A percentile compares a stretch with the other conserved stretches of the same genome.
Evolutionary conservation across 1,139 yeast genomes (phyloP).

Genomic region (Geotrichum candidum): DNA sequence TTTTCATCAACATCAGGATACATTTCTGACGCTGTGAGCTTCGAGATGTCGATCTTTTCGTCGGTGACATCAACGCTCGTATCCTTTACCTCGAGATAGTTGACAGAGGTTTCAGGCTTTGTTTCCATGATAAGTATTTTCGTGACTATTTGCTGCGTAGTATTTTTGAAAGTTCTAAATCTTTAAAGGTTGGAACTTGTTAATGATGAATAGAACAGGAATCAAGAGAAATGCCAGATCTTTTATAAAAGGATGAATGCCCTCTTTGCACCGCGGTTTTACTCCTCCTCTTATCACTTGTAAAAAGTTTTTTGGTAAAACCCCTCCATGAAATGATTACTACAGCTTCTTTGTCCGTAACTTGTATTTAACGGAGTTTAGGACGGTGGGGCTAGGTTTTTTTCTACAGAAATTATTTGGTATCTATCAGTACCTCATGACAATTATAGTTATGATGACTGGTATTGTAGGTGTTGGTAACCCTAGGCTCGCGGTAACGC

Average conservation of each 20-base stretch:
- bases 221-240: not conserved
- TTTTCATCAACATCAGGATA: constrained; percentile 11
- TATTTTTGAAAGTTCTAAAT: not conserved
- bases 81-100: not conserved
- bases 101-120: not conserved
- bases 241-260: not conserved
- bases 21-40: constrained; percentile 11
- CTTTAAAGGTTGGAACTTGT: not conserved
- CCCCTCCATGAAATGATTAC: too few species aligned
- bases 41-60: not conserved
- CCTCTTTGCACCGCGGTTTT: not conserved
- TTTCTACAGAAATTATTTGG: not conserved
- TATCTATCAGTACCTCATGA: not conserved
- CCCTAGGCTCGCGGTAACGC: not conserved
- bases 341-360: not conserved
- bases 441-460: not conserved
- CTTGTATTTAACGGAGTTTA: not conserved
- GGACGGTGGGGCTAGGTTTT: not conserved
- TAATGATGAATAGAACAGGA: not conserved
- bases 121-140: not conserved
- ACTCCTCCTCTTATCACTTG: not conserved
- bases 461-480: not conserved
- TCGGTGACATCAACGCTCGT: not conserved
- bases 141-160: not conserved
- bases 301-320: too few species aligned